A percentile compares a stretch with the other conserved stretches of the same genome.
These are phyloP conservation scores for Lyophyllum decastes DNA, from an alignment of 768 basidiomycete genomes.

Conservation along the genomic window DNA sequence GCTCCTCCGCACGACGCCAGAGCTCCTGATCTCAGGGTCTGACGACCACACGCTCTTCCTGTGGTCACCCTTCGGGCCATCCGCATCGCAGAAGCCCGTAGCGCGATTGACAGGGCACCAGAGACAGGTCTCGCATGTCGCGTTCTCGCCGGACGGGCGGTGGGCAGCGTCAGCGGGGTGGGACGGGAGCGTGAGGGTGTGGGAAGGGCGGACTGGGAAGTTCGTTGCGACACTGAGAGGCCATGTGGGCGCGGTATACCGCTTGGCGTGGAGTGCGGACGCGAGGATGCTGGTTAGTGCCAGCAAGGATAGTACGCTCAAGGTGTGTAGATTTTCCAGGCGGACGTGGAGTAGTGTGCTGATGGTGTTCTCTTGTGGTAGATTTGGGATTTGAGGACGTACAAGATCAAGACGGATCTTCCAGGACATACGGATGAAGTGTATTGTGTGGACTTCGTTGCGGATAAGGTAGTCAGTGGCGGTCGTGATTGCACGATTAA, in stretches of 20 bases:
- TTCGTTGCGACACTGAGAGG: conserved; percentile 91
- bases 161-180: conserved; percentile 91
- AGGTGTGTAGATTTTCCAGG: conserved; percentile 52
- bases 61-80: conserved; percentile 79
- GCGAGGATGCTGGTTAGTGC: conserved; percentile 90
- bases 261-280: conserved; percentile 95
- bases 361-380: conserved; percentile 25
- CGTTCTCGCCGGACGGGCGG: conserved; percentile 91
- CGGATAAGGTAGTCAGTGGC: conserved; percentile 99
- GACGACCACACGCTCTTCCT: conserved; percentile 98
- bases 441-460: conserved; percentile 98
- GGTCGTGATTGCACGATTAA: conserved; percentile 90
- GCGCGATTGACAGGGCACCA: conserved; percentile 93
- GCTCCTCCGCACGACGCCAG: conserved; percentile 65
- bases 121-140: conserved; percentile 90
- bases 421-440: conserved; percentile 98
- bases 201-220: conserved; percentile 85
- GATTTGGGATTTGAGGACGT: conserved; percentile 97
- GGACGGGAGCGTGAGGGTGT: conserved; percentile 88
- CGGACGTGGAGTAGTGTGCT: neutral
- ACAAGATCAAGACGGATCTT: conserved; percentile 92
- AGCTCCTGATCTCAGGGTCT: conserved; percentile 91
- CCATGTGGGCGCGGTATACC: conserved; percentile 92
- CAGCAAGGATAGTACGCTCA: conserved; percentile 94
- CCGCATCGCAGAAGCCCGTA: conserved; percentile 40